phyloP scores from a whole-genome alignment of 257 asterid species.

The Euphrasia confusa region DNA sequence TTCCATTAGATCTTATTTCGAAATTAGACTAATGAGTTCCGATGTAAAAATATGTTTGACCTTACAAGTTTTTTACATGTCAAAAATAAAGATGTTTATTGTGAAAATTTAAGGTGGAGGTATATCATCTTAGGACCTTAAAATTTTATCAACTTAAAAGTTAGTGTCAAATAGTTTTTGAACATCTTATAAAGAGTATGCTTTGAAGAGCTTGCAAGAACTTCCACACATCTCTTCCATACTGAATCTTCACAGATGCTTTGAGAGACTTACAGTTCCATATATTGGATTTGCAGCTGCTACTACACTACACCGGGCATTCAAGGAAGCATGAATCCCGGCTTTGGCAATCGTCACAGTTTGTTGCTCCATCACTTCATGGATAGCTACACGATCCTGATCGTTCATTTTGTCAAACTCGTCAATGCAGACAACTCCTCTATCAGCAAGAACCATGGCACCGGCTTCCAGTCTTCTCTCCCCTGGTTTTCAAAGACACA shows the following conservation, averaged over 20 bases:
- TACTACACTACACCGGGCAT: slow-evolving; percentile 94
- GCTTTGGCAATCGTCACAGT: slow-evolving; percentile 98
- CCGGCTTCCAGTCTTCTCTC: slow-evolving; percentile 98
- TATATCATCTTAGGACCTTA: neutral
- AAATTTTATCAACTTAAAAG: neutral
- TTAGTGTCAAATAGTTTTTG: too few species aligned
- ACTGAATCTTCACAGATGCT: neutral
- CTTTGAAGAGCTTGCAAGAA: too few species aligned
- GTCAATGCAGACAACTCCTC: slow-evolving; percentile 98
- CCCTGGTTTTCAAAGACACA: slow-evolving; percentile 36
- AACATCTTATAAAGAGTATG: too few species aligned
- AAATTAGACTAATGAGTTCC: too few species aligned
- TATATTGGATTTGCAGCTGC: slow-evolving; percentile 99
- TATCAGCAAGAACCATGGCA: slow-evolving; percentile 97
- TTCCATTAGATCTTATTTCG: neutral
- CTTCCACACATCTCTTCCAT: too few species aligned
- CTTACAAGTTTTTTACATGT: too few species aligned
- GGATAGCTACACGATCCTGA: slow-evolving; percentile 97
- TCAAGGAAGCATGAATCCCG: slow-evolving; percentile 94
- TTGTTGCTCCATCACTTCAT: slow-evolving; percentile 99
- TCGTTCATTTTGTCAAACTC: slow-evolving; percentile 97
- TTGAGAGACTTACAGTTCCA: slow-evolving; percentile 75
- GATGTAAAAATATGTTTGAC: too few species aligned
- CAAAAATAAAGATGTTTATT: too few species aligned
- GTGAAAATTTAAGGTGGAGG: neutral